Percentiles rank a stretch among this genome's conserved stretches.
phyloP scores from a whole-genome alignment of 495 filamentous ascomycete genomes.

The Pyronema domesticum region DNA sequence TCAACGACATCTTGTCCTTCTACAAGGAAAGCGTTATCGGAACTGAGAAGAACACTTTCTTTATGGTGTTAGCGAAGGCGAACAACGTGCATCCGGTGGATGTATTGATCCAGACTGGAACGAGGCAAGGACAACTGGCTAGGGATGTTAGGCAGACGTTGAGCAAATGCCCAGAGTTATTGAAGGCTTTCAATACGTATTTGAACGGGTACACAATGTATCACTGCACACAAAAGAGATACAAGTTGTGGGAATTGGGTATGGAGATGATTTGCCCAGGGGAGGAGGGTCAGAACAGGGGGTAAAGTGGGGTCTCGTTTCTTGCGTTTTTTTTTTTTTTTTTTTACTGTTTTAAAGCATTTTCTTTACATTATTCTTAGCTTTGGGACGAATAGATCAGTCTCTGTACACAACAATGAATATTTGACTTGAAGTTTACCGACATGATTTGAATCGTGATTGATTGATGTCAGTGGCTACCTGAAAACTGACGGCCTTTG shows the following conservation, averaged over 20 bases:
- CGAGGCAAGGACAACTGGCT: not conserved
- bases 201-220: conserved; percentile 2
- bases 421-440: too few species aligned
- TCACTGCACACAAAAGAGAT: conserved; percentile 3
- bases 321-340: too few species aligned
- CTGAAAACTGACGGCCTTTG: too few species aligned
- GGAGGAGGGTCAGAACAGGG: too few species aligned
- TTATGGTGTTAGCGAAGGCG: not conserved
- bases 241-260: conserved; percentile 1
- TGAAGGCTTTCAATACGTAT: not conserved
- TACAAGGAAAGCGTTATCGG: conserved; percentile 5
- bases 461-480: too few species aligned
- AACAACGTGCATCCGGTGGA: not conserved
- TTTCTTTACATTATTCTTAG: too few species aligned
- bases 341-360: too few species aligned
- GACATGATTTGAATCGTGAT: too few species aligned
- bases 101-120: not conserved
- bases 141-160: not conserved
- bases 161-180: not conserved
- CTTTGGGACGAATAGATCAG: too few species aligned
- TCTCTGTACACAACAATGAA: too few species aligned
- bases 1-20: conserved; percentile 6
- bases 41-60: conserved; percentile 3
- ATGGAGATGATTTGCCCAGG: not conserved
- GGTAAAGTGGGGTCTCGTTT: too few species aligned